Base-by-base conservation (phyloP, 305 asterid species). In the Plantago coronopus region DNA sequence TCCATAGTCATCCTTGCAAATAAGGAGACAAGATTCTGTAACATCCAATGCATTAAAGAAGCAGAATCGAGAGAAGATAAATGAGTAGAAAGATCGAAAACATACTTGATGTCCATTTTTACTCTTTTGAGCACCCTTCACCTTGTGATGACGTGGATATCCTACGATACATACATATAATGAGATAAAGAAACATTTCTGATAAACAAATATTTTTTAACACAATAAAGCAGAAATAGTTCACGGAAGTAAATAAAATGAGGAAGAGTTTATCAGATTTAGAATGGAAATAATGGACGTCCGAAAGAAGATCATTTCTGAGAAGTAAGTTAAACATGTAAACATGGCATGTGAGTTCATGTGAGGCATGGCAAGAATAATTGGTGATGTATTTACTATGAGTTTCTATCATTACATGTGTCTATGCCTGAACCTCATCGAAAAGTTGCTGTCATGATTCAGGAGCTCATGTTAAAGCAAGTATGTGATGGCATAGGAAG, bases 81-180 rank as follows among this genome's bases (percentile, higher is more conserved):
- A 17, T 18, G 10, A 20, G 13, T 48, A 38, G n/a, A 17, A 15
- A 5, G 62, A 48, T 25, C 48, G 29, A 71, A 43, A 47, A 67
- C 84, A 67, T 67, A 79, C 81, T 14, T 70, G 45, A 25, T 77
- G 77, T 51, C 84, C 81, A 51, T 69, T 70, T 66, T 62, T 79
- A 48, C 66, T 75, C 70, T 68, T 79, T 65, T 79, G 78, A 49
- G 23, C 69, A 42, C 72, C 61, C 65, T 71, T 76, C 43, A 59
- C 66, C 59, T 72, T 75, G 53, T 79, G 74, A 61, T 79, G 64
- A 46, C 63, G 77, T 7, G 79, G 81, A 65, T 61, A 70, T 37
- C 84, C 84, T 79, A 54, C 47, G 40, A 65, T 66, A 37, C 14
- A 17, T 57, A 48, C 42, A 40, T 9, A 16, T 53, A 20, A 20